Evolutionary conservation across 129 eudicot genomes (phyloP).

Genomic region (Arctium minus): DNA sequence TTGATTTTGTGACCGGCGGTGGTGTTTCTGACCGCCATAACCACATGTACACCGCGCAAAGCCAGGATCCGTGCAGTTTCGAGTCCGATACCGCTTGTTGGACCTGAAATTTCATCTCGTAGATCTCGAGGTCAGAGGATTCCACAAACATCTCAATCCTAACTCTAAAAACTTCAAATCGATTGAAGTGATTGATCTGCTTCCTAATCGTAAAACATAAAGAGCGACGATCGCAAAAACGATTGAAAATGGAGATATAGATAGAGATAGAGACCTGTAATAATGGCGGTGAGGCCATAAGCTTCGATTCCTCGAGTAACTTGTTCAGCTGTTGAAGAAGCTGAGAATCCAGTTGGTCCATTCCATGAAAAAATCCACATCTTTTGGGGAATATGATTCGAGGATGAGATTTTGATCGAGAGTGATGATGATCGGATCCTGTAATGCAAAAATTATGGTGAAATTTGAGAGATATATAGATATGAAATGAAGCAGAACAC

Average conservation of each 20-base stretch:
- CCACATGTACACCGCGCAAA: constrained; percentile 69
- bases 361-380: constrained; percentile 68
- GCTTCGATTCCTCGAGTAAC: constrained; percentile 37
- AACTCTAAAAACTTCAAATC: neutral
- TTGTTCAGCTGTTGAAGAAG: constrained; percentile 38
- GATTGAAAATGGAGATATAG: neutral
- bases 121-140: neutral
- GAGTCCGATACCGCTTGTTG: constrained; percentile 81
- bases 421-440: neutral
- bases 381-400: neutral
- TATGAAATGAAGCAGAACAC: neutral
- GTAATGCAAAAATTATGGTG: neutral
- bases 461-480: constrained; percentile 18
- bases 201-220: neutral
- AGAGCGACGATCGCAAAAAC: neutral
- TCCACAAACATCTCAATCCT: neutral
- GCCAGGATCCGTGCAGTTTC: constrained; percentile 80
- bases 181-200: neutral
- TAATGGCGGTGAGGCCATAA: constrained; percentile 57
- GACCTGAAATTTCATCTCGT: constrained; percentile 39
- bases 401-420: neutral
- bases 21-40: constrained; percentile 81
- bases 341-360: constrained; percentile 34
- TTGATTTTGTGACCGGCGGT: constrained; percentile 57
- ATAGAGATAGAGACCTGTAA: constrained; percentile 49